These are phyloP conservation scores for Phoma sp. DNA, from an alignment of 2,329 filamentous ascomycete genomes.

Conservation along the genomic window DNA sequence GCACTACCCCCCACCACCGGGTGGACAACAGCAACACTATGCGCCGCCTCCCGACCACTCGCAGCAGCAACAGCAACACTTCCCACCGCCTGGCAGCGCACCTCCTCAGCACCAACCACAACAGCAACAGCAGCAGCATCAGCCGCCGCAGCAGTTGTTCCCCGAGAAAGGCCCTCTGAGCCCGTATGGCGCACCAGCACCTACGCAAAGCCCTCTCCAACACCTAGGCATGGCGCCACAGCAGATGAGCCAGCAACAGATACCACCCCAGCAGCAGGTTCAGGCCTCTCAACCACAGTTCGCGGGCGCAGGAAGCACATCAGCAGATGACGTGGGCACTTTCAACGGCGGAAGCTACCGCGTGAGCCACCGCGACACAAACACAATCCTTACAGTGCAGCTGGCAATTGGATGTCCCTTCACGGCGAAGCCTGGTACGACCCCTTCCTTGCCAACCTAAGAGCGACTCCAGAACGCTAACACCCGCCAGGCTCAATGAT, in stretches of 20 bases:
- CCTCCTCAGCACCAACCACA: conserved; percentile 39
- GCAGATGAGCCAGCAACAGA: conserved; percentile 34
- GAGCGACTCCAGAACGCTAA: too few relatives aligned
- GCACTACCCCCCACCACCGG: conserved; percentile 44
- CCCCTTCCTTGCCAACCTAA: too few relatives aligned
- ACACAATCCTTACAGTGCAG: conserved; percentile 88
- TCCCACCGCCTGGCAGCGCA: conserved; percentile 40
- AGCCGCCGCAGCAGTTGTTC: conserved; percentile 17
- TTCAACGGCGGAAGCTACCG: conserved; percentile 97
- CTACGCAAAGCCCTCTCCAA: conserved; percentile 33
- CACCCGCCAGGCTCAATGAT: conserved; percentile 77
- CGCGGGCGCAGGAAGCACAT: conserved; percentile 55
- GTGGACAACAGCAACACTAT: conserved; percentile 36
- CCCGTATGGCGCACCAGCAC: conserved; percentile 44
- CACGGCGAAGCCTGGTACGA: conserved; percentile 74
- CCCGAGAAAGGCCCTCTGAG: conserved; percentile 24
- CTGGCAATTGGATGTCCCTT: conserved; percentile 88
- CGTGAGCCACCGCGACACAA: conserved; percentile 90
- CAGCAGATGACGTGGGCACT: conserved; percentile 86
- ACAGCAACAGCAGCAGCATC: conserved; percentile 34
- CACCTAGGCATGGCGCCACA: conserved; percentile 46
- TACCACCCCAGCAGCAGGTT: conserved; percentile 43
- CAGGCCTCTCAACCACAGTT: conserved; percentile 35
- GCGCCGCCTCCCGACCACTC: conserved; percentile 39
- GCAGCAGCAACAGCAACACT: conserved; percentile 33